Evolutionary conservation across 306 rosid species (phyloP).

Genomic region (Biancaea sappan): DNA sequence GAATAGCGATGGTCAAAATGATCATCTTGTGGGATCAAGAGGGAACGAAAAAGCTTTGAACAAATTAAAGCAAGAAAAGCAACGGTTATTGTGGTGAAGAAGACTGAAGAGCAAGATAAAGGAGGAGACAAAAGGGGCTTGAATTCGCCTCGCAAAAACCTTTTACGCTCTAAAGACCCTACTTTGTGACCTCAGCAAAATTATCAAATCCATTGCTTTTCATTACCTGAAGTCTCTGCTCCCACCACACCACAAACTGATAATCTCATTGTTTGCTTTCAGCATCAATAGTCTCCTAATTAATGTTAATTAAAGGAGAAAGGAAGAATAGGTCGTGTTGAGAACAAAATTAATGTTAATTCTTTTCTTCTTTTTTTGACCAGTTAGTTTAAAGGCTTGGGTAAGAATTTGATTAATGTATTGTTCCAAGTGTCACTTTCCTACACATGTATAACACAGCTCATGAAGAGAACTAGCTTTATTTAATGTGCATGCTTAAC

Average conservation of each 20-base stretch:
- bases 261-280: too few species aligned
- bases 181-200: slow-evolving; percentile 26
- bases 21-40: slow-evolving; percentile 45
- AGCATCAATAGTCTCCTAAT: not conserved
- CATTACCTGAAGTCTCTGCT: slow-evolving; percentile 2
- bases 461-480: too few species aligned
- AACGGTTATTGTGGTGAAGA: slow-evolving; percentile 13
- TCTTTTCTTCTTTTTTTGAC: not conserved
- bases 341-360: not conserved
- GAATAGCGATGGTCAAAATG: slow-evolving; percentile 51
- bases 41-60: slow-evolving; percentile 34
- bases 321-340: not conserved
- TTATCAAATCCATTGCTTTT: slow-evolving; percentile 1
- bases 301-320: not conserved
- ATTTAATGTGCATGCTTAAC: too few species aligned
- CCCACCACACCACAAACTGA: too few species aligned
- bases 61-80: slow-evolving; percentile 41
- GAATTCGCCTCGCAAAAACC: slow-evolving; percentile 31
- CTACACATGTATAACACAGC: not conserved
- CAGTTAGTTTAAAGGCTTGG: not conserved
- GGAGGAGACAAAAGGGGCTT: slow-evolving; percentile 31
- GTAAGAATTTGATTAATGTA: too few species aligned
- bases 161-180: slow-evolving; percentile 40
- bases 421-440: not conserved
- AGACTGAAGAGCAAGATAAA: slow-evolving; percentile 37